Evolutionary conservation across 2,329 filamentous ascomycete species (phyloP).

Genomic region (Colletotrichum sp.): DNA sequence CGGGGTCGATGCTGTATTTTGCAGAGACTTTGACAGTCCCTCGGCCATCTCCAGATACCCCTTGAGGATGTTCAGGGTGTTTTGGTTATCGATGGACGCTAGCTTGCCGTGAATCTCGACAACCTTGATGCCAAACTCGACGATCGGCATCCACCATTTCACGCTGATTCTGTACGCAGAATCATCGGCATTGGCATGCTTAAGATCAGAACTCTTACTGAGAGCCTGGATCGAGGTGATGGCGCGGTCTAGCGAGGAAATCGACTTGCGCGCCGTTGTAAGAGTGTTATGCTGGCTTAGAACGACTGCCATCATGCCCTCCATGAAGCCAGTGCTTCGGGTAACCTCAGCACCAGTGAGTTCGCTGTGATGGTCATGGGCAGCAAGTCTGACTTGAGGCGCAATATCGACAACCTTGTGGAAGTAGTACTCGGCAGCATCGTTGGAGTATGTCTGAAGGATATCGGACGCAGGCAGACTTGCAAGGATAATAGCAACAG

Average conservation of each 20-base stretch:
- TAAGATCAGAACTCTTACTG: constrained; percentile 1
- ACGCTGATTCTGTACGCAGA: constrained; percentile 34
- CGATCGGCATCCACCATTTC: constrained; percentile 72
- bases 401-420: constrained; percentile 80
- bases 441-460: constrained; percentile 25
- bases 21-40: constrained; percentile 44
- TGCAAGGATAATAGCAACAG: constrained; percentile 73
- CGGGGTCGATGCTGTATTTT: constrained; percentile 55
- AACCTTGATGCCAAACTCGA: constrained; percentile 66
- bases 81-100: constrained; percentile 54
- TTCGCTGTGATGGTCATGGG: constrained; percentile 81
- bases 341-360: constrained; percentile 80
- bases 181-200: constrained; percentile 7
- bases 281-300: constrained; percentile 64
- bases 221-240: constrained; percentile 21
- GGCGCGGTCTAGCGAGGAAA: constrained; percentile 30
- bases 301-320: constrained; percentile 77
- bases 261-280: constrained; percentile 39
- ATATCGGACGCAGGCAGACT: constrained; percentile 29
- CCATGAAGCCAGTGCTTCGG: constrained; percentile 83
- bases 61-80: constrained; percentile 49
- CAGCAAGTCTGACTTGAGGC: constrained; percentile 68
- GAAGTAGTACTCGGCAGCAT: constrained; percentile 73
- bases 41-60: constrained; percentile 55
- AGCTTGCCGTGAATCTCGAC: constrained; percentile 72